Evolutionary conservation across 1,284 basidiomycete genomes (phyloP).

Genomic region (Bondarzewia mesenterica): DNA sequence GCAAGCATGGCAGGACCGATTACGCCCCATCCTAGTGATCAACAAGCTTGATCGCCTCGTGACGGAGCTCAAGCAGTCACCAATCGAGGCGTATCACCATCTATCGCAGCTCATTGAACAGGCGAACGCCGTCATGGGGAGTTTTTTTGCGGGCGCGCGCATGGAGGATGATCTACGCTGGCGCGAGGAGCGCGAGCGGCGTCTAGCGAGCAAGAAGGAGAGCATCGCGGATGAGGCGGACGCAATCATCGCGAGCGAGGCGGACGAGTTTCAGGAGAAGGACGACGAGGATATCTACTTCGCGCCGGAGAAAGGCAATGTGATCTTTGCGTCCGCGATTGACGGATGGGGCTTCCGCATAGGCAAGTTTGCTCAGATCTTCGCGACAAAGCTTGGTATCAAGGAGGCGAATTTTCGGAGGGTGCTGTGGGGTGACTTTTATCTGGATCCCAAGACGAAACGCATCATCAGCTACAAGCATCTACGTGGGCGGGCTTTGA

Average conservation of each 20-base stretch:
- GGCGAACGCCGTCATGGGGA: slow-evolving; percentile 97
- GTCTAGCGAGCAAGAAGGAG: slow-evolving; percentile 69
- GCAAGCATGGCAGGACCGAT: slow-evolving; percentile 89
- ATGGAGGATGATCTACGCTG: slow-evolving; percentile 96
- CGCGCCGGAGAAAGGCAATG: slow-evolving; percentile 92
- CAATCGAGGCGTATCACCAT: slow-evolving; percentile 92
- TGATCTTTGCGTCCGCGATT: slow-evolving; percentile 93
- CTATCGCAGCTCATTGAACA: slow-evolving; percentile 91
- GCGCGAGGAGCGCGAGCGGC: slow-evolving; percentile 85
- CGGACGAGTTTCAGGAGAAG: slow-evolving; percentile 78
- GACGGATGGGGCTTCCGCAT: slow-evolving; percentile 98
- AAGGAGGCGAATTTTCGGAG: slow-evolving; percentile 82
- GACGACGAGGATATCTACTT: slow-evolving; percentile 99
- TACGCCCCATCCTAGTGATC: slow-evolving; percentile 90
- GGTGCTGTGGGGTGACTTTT: slow-evolving; percentile 97
- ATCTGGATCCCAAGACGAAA: slow-evolving; percentile 95
- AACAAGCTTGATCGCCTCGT: slow-evolving; percentile 97
- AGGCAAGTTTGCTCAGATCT: slow-evolving; percentile 89
- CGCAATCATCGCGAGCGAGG: slow-evolving; percentile 40
- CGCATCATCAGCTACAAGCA: slow-evolving; percentile 89
- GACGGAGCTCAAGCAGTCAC: slow-evolving; percentile 88
- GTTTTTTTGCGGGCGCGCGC: slow-evolving; percentile 91
- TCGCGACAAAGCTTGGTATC: slow-evolving; percentile 87
- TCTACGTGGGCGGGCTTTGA: slow-evolving; percentile 77
- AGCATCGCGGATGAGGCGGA: slow-evolving; percentile 59